A percentile compares a stretch with the other conserved stretches of the same genome.
These are phyloP conservation scores for Monilinia fructicola DNA, from an alignment of 2,329 filamentous ascomycete genomes.

Conservation along the genomic window DNA sequence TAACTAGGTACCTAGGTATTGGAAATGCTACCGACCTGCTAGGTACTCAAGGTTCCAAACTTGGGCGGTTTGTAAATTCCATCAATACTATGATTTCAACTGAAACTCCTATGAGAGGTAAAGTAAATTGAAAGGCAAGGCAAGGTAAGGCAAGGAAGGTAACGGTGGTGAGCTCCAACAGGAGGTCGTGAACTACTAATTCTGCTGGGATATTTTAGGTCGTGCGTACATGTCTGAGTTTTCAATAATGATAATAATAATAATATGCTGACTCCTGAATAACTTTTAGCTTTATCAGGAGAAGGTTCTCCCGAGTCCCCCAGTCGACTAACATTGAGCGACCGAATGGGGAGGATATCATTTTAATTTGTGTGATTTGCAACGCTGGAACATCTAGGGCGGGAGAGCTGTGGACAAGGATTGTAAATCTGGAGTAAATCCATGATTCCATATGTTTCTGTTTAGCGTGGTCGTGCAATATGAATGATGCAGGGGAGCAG, in stretches of 20 bases:
- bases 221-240: conserved; percentile 13
- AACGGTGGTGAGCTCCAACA: too few relatives aligned
- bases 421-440: conserved; percentile 1
- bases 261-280: background rate
- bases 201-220: background rate
- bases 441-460: background rate
- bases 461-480: background rate
- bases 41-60: background rate
- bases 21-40: too few relatives aligned
- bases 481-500: background rate
- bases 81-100: background rate
- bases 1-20: too few relatives aligned
- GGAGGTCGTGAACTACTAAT: too few relatives aligned
- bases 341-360: conserved; percentile 1
- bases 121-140: too few relatives aligned
- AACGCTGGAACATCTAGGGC: background rate
- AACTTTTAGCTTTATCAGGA: background rate
- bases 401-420: background rate
- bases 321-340: background rate
- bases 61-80: background rate
- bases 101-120: too few relatives aligned
- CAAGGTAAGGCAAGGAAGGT: too few relatives aligned
- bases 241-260: background rate
- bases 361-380: background rate
- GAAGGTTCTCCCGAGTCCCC: background rate